A percentile compares a stretch with the other conserved stretches of the same genome.
phyloP scores from a whole-genome alignment of 768 basidiomycete genomes.

The Pleurotus citrinopileatus region DNA sequence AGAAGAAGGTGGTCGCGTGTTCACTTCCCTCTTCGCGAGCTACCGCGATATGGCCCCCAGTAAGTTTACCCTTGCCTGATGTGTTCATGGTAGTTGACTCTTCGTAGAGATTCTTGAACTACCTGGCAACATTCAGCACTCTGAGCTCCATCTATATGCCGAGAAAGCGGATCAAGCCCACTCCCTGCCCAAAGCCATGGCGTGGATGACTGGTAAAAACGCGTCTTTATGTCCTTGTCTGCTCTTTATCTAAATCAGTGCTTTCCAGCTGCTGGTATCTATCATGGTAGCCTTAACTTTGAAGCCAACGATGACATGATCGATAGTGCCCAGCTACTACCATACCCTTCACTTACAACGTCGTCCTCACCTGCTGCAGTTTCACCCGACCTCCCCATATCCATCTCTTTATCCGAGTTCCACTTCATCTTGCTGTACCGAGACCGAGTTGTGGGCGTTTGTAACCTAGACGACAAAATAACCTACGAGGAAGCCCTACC shows the following conservation, averaged over 20 bases:
- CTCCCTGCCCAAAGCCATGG: constrained; percentile 70
- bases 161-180: constrained; percentile 66
- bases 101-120: constrained; percentile 84
- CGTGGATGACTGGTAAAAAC: constrained; percentile 85
- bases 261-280: constrained; percentile 76
- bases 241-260: background rate
- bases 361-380: constrained; percentile 24
- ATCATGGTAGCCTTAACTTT: constrained; percentile 77
- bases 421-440: constrained; percentile 87
- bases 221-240: background rate
- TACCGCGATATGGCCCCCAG: constrained; percentile 83
- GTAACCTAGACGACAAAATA: constrained; percentile 73
- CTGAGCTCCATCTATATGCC: constrained; percentile 80
- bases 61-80: constrained; percentile 27
- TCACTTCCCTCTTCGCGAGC: constrained; percentile 66
- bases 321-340: constrained; percentile 74
- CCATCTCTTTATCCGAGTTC: constrained; percentile 85
- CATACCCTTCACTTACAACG: constrained; percentile 55
- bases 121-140: constrained; percentile 71
- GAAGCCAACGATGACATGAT: constrained; percentile 72
- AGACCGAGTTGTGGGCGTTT: constrained; percentile 75
- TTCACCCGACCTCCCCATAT: constrained; percentile 53
- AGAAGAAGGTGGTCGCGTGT: constrained; percentile 75
- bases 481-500: constrained; percentile 84
- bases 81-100: constrained; percentile 15